Percentiles rank a stretch among this genome's conserved stretches.
These are phyloP conservation scores for Acacia acuminata DNA, from an alignment of 306 rosid genomes.

Conservation along the genomic window DNA sequence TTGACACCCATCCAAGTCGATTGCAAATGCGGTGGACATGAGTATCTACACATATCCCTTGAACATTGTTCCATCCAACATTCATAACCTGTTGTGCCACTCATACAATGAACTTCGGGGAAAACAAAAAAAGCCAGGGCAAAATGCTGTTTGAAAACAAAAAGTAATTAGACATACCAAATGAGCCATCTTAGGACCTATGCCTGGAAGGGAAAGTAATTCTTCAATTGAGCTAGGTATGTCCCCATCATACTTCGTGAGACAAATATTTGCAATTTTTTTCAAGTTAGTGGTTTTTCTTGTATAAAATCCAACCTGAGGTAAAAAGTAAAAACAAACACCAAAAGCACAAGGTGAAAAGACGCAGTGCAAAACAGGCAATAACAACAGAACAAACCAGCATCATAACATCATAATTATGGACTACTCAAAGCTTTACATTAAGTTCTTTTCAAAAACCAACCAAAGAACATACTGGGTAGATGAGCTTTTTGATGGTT, in stretches of 20 bases:
- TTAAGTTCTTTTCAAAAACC: not conserved
- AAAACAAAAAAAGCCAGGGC: not conserved
- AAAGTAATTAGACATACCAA: conserved; percentile 51
- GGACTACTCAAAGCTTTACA: not conserved
- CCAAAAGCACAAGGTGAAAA: conserved; percentile 13
- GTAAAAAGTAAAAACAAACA: not conserved
- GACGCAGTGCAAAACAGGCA: conserved; percentile 13
- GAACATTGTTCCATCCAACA: conserved; percentile 89
- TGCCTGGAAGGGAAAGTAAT: conserved; percentile 88
- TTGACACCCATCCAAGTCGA: conserved; percentile 89
- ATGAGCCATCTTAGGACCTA: conserved; percentile 99
- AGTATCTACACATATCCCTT: conserved; percentile 96
- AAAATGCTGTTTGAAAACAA: conserved; percentile 23
- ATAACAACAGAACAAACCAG: conserved; percentile 13
- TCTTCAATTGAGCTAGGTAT: conserved; percentile 82
- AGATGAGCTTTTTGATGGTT: conserved; percentile 69
- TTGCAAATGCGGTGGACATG: conserved; percentile 94
- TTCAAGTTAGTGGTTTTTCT: conserved; percentile 84
- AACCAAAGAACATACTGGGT: conserved; percentile 67
- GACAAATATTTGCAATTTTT: conserved; percentile 86
- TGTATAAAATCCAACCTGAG: conserved; percentile 88
- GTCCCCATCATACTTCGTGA: conserved; percentile 77
- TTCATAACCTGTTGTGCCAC: conserved; percentile 75
- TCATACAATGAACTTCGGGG: conserved; percentile 13
- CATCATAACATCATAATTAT: conserved; percentile 11